Conservation (phyloP, 352 stramenopile genomes). For the Globisporangium abappressorium region DNA sequence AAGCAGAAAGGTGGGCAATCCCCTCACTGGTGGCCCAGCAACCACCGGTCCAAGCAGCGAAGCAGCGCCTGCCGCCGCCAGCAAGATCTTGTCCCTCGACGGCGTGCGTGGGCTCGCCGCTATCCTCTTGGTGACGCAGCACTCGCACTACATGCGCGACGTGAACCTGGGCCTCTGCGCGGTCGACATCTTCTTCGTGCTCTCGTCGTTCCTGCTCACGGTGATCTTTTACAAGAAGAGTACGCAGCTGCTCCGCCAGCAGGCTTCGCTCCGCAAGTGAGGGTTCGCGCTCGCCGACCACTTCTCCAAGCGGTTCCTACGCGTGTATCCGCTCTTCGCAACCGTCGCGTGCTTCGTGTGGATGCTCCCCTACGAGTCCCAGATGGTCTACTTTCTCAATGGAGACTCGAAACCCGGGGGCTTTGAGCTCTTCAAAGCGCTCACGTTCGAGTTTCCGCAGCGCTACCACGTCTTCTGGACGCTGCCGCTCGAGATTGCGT, state of each 20-base stretch:
- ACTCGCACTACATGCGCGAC: conserved; percentile 17
- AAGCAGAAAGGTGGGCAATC: too few relatives aligned
- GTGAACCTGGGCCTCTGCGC: conserved; percentile 12
- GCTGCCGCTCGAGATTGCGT: conserved; percentile 41
- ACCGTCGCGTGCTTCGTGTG: conserved; percentile 26
- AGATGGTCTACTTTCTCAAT: conserved; percentile 24
- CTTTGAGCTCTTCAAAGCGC: conserved; percentile 32
- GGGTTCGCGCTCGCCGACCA: conserved; percentile 33
- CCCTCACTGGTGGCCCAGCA: not conserved
- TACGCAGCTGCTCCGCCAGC: conserved; percentile 14
- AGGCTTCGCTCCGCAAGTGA: conserved; percentile 13
- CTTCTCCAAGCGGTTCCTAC: conserved; percentile 47
- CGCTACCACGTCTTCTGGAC: conserved; percentile 49
- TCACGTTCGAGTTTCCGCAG: conserved; percentile 21
- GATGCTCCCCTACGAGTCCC: conserved; percentile 27
- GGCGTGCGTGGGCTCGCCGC: conserved; percentile 16
- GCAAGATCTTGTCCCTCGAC: conserved; percentile 19
- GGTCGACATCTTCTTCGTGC: conserved; percentile 26
- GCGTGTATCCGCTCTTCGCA: conserved; percentile 53
- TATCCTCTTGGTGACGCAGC: conserved; percentile 20
- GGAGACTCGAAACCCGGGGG: conserved; percentile 11
- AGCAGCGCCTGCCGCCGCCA: not conserved
- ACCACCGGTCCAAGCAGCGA: not conserved
- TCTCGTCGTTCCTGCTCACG: conserved; percentile 25
- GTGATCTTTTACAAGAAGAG: conserved; percentile 23